Evolutionary conservation across 2,329 filamentous ascomycete species (phyloP).

Genomic region (Aspergillus versicolor): DNA sequence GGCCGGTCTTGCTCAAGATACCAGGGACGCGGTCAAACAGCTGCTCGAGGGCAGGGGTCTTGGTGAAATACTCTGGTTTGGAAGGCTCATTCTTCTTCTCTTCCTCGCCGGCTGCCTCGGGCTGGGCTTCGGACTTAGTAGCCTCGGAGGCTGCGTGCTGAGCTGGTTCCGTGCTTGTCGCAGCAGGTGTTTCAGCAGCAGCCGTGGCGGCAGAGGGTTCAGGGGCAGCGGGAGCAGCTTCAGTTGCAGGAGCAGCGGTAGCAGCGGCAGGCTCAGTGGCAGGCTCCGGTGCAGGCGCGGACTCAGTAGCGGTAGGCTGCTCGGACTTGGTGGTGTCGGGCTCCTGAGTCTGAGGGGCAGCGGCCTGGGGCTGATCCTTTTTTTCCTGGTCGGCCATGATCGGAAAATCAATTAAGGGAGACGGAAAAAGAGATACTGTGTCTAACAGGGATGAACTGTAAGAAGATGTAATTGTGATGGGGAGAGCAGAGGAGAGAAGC

Average conservation of each 20-base stretch:
- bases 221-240: conserved; percentile 5
- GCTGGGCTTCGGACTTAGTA: not conserved
- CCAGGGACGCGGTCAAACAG: conserved; percentile 60
- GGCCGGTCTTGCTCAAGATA: conserved; percentile 57
- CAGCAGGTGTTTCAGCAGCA: conserved; percentile 9
- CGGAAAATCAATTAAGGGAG: not conserved
- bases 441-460: not conserved
- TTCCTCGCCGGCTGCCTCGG: conserved; percentile 12
- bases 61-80: conserved; percentile 32
- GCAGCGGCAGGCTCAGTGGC: conserved; percentile 8
- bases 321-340: not conserved
- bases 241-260: conserved; percentile 13
- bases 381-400: conserved; percentile 15
- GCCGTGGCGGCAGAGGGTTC: conserved; percentile 14
- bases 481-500: not conserved
- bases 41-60: conserved; percentile 49
- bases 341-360: not conserved
- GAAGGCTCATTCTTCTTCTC: conserved; percentile 28
- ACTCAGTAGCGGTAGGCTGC: conserved; percentile 1
- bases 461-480: not conserved
- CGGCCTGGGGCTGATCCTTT: conserved; percentile 8
- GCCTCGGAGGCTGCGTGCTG: conserved; percentile 2
- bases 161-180: conserved; percentile 6
- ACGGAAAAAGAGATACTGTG: not conserved
- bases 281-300: conserved; percentile 3